phyloP scores from a whole-genome alignment of 148 eudicot genomes.

The Rhododendron kiyosumense region DNA sequence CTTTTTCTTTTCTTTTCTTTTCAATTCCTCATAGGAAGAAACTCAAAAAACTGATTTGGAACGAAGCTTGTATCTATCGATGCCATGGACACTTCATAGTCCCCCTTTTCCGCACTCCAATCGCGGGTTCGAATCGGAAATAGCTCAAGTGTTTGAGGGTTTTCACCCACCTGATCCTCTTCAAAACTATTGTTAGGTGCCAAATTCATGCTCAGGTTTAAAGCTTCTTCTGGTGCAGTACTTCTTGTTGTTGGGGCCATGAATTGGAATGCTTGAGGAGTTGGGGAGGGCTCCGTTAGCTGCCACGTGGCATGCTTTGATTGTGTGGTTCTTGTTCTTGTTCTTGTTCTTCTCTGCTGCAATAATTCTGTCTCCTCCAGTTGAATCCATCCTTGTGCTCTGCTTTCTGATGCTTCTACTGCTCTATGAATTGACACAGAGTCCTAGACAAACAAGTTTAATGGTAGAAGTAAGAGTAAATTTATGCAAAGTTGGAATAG shows the following conservation, averaged over 20 bases:
- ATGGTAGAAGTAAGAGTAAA: neutral
- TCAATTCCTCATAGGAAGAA: constrained; percentile 18
- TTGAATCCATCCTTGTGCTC: constrained; percentile 3
- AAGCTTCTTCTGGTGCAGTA: neutral
- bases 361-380: constrained; percentile 1
- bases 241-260: neutral
- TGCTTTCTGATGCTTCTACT: constrained; percentile 20
- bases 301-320: constrained; percentile 6
- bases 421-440: constrained; percentile 16
- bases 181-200: neutral
- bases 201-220: neutral
- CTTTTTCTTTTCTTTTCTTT: neutral
- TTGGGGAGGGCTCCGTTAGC: neutral
- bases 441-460: neutral
- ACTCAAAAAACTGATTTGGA: constrained; percentile 26
- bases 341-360: constrained; percentile 1
- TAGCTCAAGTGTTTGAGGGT: constrained; percentile 24
- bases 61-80: neutral
- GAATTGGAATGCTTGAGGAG: neutral
- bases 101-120: neutral
- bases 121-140: constrained; percentile 13
- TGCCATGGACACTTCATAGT: neutral
- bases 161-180: neutral
- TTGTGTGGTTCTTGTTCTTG: neutral
- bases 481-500: constrained; percentile 7